Conservation (phyloP, 805 yeast genomes). For the Metschnikowia orientalis region DNA sequence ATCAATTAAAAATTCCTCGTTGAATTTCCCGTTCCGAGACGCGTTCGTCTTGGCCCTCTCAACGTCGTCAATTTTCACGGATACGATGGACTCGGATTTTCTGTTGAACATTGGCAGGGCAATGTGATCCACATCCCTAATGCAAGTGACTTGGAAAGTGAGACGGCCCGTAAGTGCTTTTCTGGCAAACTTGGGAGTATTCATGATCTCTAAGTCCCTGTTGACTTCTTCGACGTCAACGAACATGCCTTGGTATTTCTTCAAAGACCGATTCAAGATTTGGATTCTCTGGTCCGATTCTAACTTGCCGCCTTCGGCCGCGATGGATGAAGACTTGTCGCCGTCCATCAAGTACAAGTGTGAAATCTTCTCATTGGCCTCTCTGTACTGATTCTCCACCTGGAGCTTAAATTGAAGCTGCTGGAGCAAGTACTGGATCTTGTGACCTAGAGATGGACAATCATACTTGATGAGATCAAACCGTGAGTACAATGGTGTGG, state of each 20-base stretch:
- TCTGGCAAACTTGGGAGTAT: slow-evolving; percentile 70
- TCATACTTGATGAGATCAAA: slow-evolving; percentile 86
- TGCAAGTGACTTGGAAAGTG: slow-evolving; percentile 65
- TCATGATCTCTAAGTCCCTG: slow-evolving; percentile 60
- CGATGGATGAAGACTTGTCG: slow-evolving; percentile 76
- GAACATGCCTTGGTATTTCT: slow-evolving; percentile 85
- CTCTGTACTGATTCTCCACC: slow-evolving; percentile 89
- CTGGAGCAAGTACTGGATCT: slow-evolving; percentile 93
- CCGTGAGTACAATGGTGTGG: slow-evolving; percentile 53
- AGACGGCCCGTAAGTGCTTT: slow-evolving; percentile 81
- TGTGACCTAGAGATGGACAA: slow-evolving; percentile 90
- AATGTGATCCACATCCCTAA: slow-evolving; percentile 89
- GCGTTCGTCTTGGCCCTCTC: slow-evolving; percentile 72
- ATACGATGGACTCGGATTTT: slow-evolving; percentile 73
- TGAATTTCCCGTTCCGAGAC: slow-evolving; percentile 75
- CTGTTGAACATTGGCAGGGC: slow-evolving; percentile 76
- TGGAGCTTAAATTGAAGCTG: slow-evolving; percentile 90
- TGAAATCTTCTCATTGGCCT: slow-evolving; percentile 85
- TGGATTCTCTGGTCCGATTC: slow-evolving; percentile 86
- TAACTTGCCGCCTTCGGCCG: slow-evolving; percentile 81
- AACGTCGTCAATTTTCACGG: slow-evolving; percentile 84
- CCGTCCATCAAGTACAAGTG: slow-evolving; percentile 87
- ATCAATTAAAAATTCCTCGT: slow-evolving; percentile 73
- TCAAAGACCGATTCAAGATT: slow-evolving; percentile 74
- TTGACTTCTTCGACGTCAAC: slow-evolving; percentile 64